Percentiles rank a stretch among this genome's conserved stretches.
phyloP scores from a whole-genome alignment of 163 green algal species.

The Chlorella variabilis region DNA sequence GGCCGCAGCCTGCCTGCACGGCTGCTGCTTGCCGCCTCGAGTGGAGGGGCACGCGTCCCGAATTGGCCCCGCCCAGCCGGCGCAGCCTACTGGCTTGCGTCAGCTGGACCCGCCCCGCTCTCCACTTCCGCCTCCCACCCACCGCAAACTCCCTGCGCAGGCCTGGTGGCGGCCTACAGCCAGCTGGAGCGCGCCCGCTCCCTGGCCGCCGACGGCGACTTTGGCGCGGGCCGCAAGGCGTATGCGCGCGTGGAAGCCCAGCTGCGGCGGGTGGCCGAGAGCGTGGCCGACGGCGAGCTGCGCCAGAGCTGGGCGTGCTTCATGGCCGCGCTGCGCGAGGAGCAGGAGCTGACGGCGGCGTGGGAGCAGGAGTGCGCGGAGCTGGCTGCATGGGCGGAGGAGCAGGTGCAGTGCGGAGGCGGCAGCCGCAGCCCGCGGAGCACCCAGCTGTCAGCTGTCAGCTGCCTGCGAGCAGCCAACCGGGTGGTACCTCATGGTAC shows the following conservation, averaged over 20 bases:
- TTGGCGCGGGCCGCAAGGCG: neutral
- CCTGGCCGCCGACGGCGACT: conserved; percentile 7
- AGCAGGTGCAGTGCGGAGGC: no score
- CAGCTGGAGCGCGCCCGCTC: conserved; percentile 17
- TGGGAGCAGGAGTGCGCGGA: conserved; percentile 59
- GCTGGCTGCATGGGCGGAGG: neutral
- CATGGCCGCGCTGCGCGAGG: conserved; percentile 36
- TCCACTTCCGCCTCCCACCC: neutral
- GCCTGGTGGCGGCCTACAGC: conserved; percentile 10
- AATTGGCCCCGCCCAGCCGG: no score
- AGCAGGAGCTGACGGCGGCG: conserved; percentile 74
- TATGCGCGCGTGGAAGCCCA: conserved; percentile 1
- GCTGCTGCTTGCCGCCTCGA: no score
- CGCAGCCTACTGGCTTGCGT: no score
- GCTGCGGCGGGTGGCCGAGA: neutral
- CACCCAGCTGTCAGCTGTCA: no score
- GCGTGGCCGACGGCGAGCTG: conserved; percentile 30
- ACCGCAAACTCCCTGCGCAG: neutral
- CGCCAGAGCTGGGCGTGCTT: conserved; percentile 47
- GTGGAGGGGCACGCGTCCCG: no score
- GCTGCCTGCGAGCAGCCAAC: no score
- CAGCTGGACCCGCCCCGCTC: no score
- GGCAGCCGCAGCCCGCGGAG: no score
- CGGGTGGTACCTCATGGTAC: no score
- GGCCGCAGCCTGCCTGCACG: no score